Conservation (phyloP, 1,284 basidiomycete genomes). For the Ceratobasidium sp. region DNA sequence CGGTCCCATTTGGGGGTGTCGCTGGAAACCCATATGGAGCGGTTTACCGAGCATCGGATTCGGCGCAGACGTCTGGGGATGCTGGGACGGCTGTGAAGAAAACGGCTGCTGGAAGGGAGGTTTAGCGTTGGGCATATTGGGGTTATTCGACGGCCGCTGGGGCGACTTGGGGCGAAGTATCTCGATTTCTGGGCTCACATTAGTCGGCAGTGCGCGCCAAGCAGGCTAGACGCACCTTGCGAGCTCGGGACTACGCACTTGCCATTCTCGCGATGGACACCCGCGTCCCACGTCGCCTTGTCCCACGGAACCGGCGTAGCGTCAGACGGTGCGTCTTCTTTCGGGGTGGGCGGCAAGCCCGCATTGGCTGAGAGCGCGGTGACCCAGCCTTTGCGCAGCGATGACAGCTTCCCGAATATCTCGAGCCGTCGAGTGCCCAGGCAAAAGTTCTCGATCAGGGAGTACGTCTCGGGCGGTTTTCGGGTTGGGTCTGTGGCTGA, state of each 20-base stretch:
- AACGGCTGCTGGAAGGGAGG: conserved; percentile 23
- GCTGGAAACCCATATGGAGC: conserved; percentile 39
- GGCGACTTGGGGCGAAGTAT: conserved; percentile 89
- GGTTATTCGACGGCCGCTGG: conserved; percentile 57
- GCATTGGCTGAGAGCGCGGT: conserved; percentile 71
- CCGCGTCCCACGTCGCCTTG: conserved; percentile 50
- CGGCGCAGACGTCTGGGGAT: conserved; percentile 45
- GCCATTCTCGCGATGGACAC: conserved; percentile 60
- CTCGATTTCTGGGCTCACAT: conserved; percentile 73
- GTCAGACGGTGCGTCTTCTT: conserved; percentile 60
- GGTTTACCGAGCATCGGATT: conserved; percentile 42
- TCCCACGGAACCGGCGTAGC: conserved; percentile 51
- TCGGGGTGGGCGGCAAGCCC: conserved; percentile 30
- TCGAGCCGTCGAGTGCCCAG: conserved; percentile 92
- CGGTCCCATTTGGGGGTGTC: not conserved
- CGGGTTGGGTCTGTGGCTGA: conserved; percentile 69
- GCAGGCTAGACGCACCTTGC: conserved; percentile 55
- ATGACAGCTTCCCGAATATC: conserved; percentile 81
- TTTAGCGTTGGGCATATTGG: conserved; percentile 50
- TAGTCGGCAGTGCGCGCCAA: conserved; percentile 44
- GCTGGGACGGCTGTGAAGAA: conserved; percentile 48
- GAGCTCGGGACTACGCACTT: conserved; percentile 75
- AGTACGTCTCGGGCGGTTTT: conserved; percentile 96
- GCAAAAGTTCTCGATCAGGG: conserved; percentile 97
- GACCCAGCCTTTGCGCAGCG: conserved; percentile 91